Percentiles rank a stretch among this genome's conserved stretches.
Evolutionary conservation across 2,329 filamentous ascomycete species (phyloP).

Genomic region (Elsinoe batatas): DNA sequence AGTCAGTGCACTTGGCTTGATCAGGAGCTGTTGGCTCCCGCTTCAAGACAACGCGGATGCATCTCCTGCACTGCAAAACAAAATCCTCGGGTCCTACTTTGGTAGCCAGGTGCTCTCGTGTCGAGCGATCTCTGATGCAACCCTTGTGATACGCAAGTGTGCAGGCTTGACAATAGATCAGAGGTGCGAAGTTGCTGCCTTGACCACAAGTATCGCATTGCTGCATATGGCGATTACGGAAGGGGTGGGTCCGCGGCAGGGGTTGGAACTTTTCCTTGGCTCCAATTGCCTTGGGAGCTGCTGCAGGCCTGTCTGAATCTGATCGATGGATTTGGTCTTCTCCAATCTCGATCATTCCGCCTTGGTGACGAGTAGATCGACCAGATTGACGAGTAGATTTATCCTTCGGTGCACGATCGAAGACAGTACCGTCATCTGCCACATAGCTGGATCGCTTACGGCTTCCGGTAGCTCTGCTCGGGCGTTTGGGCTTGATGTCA

Average conservation of each 20-base stretch:
- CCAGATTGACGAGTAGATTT: conserved; percentile 34
- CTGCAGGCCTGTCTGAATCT: conserved; percentile 31
- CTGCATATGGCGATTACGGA: conserved; percentile 58
- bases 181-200: conserved; percentile 50
- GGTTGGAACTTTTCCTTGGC: conserved; percentile 62
- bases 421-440: conserved; percentile 15
- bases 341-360: conserved; percentile 44
- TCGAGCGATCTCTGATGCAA: conserved; percentile 65
- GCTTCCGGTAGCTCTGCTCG: conserved; percentile 15
- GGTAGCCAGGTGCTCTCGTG: conserved; percentile 78
- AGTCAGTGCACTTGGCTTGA: conserved; percentile 62
- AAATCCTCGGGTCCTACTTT: conserved; percentile 70
- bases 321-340: conserved; percentile 48
- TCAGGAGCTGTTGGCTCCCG: conserved; percentile 63
- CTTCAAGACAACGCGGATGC: conserved; percentile 57
- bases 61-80: conserved; percentile 81
- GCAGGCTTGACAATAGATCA: conserved; percentile 89
- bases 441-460: conserved; percentile 26
- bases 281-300: conserved; percentile 47
- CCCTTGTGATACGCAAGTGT: conserved; percentile 70
- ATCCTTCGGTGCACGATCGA: conserved; percentile 11
- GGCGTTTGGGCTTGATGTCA: conserved; percentile 30
- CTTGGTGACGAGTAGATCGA: conserved; percentile 35
- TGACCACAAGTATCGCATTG: conserved; percentile 64
- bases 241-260: conserved; percentile 52